A percentile compares a stretch with the other conserved stretches of the same genome.
These are phyloP conservation scores for Collybiopsis confluens DNA, from an alignment of 768 basidiomycete genomes.

Conservation along the genomic window DNA sequence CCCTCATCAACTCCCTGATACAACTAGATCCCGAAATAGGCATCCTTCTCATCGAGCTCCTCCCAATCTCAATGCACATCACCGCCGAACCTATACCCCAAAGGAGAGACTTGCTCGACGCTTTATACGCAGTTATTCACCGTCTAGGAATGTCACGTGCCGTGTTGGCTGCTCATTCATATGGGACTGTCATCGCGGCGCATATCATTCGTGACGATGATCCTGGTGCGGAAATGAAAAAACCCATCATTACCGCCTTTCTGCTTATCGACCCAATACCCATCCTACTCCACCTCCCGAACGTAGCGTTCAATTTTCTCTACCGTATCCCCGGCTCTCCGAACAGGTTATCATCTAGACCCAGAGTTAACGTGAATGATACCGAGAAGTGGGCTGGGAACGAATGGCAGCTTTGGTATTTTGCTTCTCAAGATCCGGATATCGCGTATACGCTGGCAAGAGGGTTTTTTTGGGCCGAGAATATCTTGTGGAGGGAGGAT, in stretches of 20 bases:
- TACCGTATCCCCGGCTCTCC: constrained; percentile 49
- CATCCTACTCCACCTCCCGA: constrained; percentile 56
- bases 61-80: constrained; percentile 59
- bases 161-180: constrained; percentile 55
- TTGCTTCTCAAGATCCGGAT: constrained; percentile 60
- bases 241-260: constrained; percentile 34
- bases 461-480: constrained; percentile 66
- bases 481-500: constrained; percentile 57
- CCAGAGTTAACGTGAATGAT: no score
- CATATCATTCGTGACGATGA: constrained; percentile 31
- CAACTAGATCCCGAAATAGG: constrained; percentile 45
- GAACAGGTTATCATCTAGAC: no score
- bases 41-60: constrained; percentile 55
- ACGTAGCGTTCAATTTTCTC: constrained; percentile 64
- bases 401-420: constrained; percentile 69
- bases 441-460: constrained; percentile 54
- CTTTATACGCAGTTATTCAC: constrained; percentile 41
- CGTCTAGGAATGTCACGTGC: constrained; percentile 33
- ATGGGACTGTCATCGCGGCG: constrained; percentile 54
- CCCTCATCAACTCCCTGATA: constrained; percentile 45
- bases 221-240: constrained; percentile 16
- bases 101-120: constrained; percentile 33
- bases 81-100: constrained; percentile 39
- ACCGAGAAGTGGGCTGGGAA: no score
- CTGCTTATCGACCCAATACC: constrained; percentile 65